Evolutionary conservation across 2,329 filamentous ascomycete genomes (phyloP).

Genomic region (Penicillium sp.): DNA sequence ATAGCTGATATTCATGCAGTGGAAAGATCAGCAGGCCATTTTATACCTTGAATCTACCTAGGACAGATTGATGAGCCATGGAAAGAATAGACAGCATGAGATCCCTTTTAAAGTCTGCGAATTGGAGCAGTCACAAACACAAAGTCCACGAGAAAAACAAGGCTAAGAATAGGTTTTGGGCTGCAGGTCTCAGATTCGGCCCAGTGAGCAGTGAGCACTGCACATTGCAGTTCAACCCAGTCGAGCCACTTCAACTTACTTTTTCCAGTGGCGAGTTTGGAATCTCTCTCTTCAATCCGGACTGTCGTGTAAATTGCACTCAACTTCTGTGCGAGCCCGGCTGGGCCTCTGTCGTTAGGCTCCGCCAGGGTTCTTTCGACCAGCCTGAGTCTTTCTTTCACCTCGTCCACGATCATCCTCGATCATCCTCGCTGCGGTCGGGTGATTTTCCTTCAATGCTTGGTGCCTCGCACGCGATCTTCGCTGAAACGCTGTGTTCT

Average conservation of each 20-base stretch:
- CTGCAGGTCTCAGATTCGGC: conserved; percentile 25
- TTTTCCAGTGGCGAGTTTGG: conserved; percentile 13
- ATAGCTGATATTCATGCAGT: too few species aligned
- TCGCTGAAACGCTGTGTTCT: not conserved
- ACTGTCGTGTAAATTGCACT: not conserved
- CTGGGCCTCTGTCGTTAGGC: not conserved
- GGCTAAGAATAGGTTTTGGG: conserved; percentile 17
- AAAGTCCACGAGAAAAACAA: not conserved
- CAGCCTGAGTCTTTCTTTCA: not conserved
- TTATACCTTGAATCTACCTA: too few species aligned
- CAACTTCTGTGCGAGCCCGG: not conserved
- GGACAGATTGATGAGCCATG: not conserved
- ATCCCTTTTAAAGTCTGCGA: not conserved
- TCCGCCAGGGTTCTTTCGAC: not conserved
- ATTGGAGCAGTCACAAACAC: conserved; percentile 4
- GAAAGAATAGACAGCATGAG: not conserved
- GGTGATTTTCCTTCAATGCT: not conserved
- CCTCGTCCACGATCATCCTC: not conserved
- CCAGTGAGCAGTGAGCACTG: not conserved
- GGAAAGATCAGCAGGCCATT: too few species aligned
- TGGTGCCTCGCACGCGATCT: not conserved
- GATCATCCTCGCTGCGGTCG: not conserved
- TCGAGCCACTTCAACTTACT: not conserved
- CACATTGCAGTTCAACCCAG: not conserved
- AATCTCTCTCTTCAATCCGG: conserved; percentile 12